A percentile compares a stretch with the other conserved stretches of the same genome.
Evolutionary conservation across 179 eudicot species (phyloP).

Genomic region (Corrigiola litoralis): DNA sequence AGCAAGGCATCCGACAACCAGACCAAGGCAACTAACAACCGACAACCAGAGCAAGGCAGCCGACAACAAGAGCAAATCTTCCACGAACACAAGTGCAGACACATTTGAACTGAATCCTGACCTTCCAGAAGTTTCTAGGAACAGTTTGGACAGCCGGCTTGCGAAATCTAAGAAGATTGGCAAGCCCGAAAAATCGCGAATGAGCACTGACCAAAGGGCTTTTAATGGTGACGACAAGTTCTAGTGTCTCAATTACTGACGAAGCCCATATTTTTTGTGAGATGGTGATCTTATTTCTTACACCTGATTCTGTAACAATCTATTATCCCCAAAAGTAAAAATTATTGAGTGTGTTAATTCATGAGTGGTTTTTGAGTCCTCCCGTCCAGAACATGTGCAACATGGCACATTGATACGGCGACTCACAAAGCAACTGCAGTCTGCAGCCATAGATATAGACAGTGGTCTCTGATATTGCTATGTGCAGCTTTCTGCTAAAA

Average conservation of each 20-base stretch:
- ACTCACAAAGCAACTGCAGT: no score
- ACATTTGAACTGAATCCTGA: constrained; percentile 38
- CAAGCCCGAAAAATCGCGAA: constrained; percentile 83
- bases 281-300: constrained; percentile 20
- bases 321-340: constrained; percentile 13
- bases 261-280: constrained; percentile 11
- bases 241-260: not conserved
- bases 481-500: no score
- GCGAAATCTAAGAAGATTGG: constrained; percentile 71
- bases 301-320: constrained; percentile 34
- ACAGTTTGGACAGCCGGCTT: constrained; percentile 93
- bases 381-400: no score
- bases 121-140: constrained; percentile 69
- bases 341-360: constrained; percentile 24
- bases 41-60: no score
- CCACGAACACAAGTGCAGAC: constrained; percentile 38
- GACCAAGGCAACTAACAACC: no score
- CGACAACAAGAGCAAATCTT: not conserved
- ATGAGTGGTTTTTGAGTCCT: constrained; percentile 17
- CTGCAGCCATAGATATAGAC: no score
- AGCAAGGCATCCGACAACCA: no score
- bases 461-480: no score
- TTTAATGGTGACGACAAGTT: constrained; percentile 42
- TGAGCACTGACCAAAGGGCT: constrained; percentile 77
- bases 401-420: no score